A percentile compares a stretch with the other conserved stretches of the same genome.
Conservation (phyloP, 1,284 basidiomycete species). For the Sphaerobolus stellatus region DNA sequence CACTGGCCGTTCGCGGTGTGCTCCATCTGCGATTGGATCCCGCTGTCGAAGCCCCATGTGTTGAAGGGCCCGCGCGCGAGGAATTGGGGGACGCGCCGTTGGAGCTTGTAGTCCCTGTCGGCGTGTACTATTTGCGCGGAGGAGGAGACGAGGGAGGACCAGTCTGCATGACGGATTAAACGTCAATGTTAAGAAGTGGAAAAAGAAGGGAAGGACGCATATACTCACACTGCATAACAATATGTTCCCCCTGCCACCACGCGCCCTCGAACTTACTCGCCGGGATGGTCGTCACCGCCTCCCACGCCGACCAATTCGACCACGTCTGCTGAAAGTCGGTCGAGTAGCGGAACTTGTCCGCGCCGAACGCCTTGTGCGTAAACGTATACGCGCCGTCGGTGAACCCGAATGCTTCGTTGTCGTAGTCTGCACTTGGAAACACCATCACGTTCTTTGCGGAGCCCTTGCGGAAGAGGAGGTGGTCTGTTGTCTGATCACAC, state of each 20-base stretch:
- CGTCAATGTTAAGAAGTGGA: not conserved
- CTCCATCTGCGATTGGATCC: constrained; percentile 66
- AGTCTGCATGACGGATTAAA: constrained; percentile 51
- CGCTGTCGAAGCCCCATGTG: constrained; percentile 85
- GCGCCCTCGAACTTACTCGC: constrained; percentile 53
- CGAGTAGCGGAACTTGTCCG: constrained; percentile 85
- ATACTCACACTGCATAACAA: constrained; percentile 80
- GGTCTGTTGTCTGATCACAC: constrained; percentile 71
- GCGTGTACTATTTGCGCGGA: constrained; percentile 72
- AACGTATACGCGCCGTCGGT: constrained; percentile 63
- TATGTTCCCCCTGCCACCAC: constrained; percentile 83
- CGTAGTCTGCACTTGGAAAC: constrained; percentile 78
- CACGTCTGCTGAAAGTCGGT: constrained; percentile 85
- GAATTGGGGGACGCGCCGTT: constrained; percentile 81
- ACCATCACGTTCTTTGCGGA: constrained; percentile 73
- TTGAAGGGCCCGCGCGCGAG: constrained; percentile 87
- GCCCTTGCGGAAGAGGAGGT: constrained; percentile 79
- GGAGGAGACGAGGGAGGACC: constrained; percentile 65
- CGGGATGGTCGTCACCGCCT: constrained; percentile 67
- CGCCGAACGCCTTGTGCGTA: constrained; percentile 78
- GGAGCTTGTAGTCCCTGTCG: constrained; percentile 53
- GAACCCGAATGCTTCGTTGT: constrained; percentile 60
- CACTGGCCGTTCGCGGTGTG: constrained; percentile 63
- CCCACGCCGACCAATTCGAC: constrained; percentile 76
- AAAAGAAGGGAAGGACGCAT: not conserved